Base-by-base conservation (phyloP, 2,329 filamentous ascomycete species). In the Paecilomyces formosus region DNA sequence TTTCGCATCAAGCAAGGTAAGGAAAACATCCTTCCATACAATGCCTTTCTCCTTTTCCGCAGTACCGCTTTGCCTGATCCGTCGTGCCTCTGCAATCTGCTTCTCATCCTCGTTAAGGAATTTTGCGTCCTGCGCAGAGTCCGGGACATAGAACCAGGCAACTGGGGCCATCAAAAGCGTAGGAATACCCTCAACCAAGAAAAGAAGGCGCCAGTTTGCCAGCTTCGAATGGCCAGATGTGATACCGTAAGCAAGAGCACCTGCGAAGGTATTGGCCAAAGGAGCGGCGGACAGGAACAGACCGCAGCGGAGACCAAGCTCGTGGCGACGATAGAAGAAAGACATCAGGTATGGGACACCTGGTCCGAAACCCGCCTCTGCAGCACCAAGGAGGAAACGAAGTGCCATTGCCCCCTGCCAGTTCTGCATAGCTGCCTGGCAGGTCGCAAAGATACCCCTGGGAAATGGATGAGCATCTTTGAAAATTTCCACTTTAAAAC, bases 211-310 rank as follows among this genome's bases (percentile, higher is more conserved):
- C 88, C 88, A 91, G 58, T 80, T 83, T 2, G 82, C 79, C 51
- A 89, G 71, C 15, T 76, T 69, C 2, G 78, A 76, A 64, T 81
- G 77, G 12, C 85, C 83, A 28, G 82, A 82, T 8, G 85, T 85
- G 67, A 89, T 87, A 3, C 81, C 84, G 59, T 85, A 88, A 1
- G 85, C 85, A 5, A 88, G 75, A 2, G 84, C 85, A 1, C 86
- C 86, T 0, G 90, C 89, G 69, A 95, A 92, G 1, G 86, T 87
- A 50, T 90, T 94, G 1, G 91, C 90, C 3, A 96, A 80, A 1
- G 87, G 86, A 0, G 86, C 85, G 0, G 77, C 76, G 21, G 77
- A 76, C 12, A 81, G 63, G 62, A 85, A 86, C 22, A 86, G 67
- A 1, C 82, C 83, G 55, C 79, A 79, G 2, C 83, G 74, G 30